Evolutionary conservation across 1,139 yeast species (phyloP), one percentile per base, ranked within the genome.

Genomic region (Candida freyschussii): DNA sequence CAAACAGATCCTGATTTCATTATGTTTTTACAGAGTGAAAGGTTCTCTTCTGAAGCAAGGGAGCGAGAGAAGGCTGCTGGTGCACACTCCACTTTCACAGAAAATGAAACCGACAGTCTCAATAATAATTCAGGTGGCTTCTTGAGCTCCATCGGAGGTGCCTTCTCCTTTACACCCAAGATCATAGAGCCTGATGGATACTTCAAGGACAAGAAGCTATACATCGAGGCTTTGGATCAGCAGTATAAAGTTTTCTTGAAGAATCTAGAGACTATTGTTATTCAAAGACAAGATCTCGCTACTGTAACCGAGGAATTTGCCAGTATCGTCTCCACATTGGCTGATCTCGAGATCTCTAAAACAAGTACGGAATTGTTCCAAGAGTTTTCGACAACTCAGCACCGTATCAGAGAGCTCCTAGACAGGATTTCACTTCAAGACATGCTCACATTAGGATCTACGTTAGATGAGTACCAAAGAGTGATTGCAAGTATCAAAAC

Each of bases 361-460:
- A 65, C 71, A 15, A 72, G 89, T 6, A 69, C 80, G 7, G 76
- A 73, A 13, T 62, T 87, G 14, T 61, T 80, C 34, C 55, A 58
- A n/a, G 67, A 72, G 39, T 87, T 89, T 55, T 77, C 91, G 24
- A 78, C 76, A 22, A 75, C 85, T 7, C 93, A 89, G 52, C 49
- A 63, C 27, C 73, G 84, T 43, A 70, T 89, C 25, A 77, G 75
- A 46, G 94, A 85, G 35, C 67, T 86, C 34, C 65, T 86, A 37
- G 89, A 81, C 44, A 72, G 96, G 37, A 76, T 83, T 40, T 81
- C 89, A 41, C 58, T 84, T 54, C 96, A 87, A 56, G 97, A 91
- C 49, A 77, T 87, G 48, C 62, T 91, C 42, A 86, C 96, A 0
- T 62, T 91, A 32, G 95, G 96, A 2, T 74, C 84, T 24, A 85